Conservation (phyloP, 139 green algal genomes). For the Closterium sp. region DNA sequence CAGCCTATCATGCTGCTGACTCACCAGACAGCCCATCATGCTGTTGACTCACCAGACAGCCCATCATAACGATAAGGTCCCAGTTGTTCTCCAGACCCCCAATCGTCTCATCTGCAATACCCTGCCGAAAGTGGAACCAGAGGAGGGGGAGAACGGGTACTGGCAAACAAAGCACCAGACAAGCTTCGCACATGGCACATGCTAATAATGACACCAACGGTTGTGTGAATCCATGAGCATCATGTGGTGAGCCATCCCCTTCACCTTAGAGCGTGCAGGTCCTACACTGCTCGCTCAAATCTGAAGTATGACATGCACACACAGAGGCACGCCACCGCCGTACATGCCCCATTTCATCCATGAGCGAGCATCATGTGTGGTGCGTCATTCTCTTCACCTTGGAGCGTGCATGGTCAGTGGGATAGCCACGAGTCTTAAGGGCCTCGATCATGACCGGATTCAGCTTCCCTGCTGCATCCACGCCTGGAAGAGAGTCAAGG, state of each 20-base stretch:
- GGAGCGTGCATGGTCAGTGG: conserved; percentile 20
- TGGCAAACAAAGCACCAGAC: no score
- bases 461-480: conserved; percentile 22
- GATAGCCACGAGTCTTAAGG: conserved; percentile 17
- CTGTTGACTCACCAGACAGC: background rate
- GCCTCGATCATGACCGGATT: conserved; percentile 27
- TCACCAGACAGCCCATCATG: no score
- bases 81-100: conserved; percentile 13
- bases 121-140: background rate
- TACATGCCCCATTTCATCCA: no score
- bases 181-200: no score
- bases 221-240: no score
- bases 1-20: no score
- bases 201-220: no score
- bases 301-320: no score
- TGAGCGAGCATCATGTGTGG: no score
- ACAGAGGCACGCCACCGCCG: no score
- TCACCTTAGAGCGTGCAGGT: conserved; percentile 28
- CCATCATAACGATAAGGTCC: conserved; percentile 16
- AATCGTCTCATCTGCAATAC: background rate
- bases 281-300: no score
- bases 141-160: no score
- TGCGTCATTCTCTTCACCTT: conserved; percentile 9
- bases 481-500: background rate
- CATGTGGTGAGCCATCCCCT: background rate